phyloP scores from a whole-genome alignment of 2,329 filamentous ascomycete species.

The Westerdykella aurantiaca region DNA sequence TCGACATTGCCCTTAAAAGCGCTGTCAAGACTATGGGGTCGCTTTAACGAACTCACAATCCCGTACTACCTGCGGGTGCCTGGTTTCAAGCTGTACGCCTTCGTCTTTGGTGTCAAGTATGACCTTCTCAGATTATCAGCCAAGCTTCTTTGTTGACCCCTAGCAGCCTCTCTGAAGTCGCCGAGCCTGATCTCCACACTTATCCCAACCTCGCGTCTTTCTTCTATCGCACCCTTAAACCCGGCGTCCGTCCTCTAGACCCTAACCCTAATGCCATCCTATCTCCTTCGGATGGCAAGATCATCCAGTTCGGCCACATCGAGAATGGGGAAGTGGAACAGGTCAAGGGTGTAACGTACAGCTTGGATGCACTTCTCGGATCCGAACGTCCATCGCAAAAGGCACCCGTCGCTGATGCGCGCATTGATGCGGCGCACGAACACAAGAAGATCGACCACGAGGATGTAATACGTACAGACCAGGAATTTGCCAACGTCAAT shows the following conservation, averaged over 20 bases:
- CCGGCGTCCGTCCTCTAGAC: slow-evolving; percentile 78
- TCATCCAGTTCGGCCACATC: slow-evolving; percentile 89
- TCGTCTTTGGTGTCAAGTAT: slow-evolving; percentile 78
- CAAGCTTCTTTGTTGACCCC: slow-evolving; percentile 36
- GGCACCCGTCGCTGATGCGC: slow-evolving; percentile 37
- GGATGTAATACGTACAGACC: slow-evolving; percentile 69
- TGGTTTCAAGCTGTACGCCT: slow-evolving; percentile 87
- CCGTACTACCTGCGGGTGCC: slow-evolving; percentile 83
- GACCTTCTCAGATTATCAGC: slow-evolving; percentile 5
- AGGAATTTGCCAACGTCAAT: slow-evolving; percentile 91
- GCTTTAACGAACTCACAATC: slow-evolving; percentile 82
- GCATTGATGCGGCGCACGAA: slow-evolving; percentile 17
- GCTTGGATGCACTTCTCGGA: slow-evolving; percentile 84
- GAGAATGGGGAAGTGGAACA: slow-evolving; percentile 94
- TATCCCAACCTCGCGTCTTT: slow-evolving; percentile 94
- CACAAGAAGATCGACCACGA: slow-evolving; percentile 42
- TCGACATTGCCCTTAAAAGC: slow-evolving; percentile 88
- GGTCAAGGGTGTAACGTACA: slow-evolving; percentile 98
- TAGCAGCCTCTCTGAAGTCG: slow-evolving; percentile 70
- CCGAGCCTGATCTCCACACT: slow-evolving; percentile 77
- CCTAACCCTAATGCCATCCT: slow-evolving; percentile 72
- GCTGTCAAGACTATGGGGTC: slow-evolving; percentile 81
- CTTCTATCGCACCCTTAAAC: slow-evolving; percentile 93
- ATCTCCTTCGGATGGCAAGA: slow-evolving; percentile 82
- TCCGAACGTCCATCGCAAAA: slow-evolving; percentile 40